These are phyloP conservation scores for Diplodia mutila DNA, from an alignment of 2,329 filamentous ascomycete species.

Conservation along the genomic window DNA sequence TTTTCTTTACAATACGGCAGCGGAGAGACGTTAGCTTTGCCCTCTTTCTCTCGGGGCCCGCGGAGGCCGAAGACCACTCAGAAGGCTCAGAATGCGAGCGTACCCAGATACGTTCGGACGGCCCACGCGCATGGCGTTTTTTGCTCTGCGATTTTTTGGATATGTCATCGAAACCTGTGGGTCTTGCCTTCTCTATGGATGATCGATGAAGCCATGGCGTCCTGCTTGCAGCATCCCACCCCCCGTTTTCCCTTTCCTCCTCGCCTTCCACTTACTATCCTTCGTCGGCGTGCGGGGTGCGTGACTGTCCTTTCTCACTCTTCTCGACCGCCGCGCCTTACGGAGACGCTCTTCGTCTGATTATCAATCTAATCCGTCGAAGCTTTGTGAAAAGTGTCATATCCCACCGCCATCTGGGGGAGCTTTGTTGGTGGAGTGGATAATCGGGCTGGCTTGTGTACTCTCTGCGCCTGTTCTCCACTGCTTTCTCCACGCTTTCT, in stretches of 20 bases:
- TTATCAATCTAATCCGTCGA: not conserved
- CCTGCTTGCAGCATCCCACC: not conserved
- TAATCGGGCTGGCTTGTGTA: not conserved
- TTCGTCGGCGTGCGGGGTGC: not conserved
- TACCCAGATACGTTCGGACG: constrained; percentile 2
- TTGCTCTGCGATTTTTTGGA: not conserved
- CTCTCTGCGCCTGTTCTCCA: not conserved
- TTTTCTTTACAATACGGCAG: not conserved
- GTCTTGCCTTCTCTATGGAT: not conserved
- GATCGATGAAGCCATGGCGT: not conserved
- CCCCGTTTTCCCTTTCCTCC: not conserved
- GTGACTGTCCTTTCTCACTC: not conserved
- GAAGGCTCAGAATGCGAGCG: not conserved
- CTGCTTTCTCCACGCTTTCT: not conserved
- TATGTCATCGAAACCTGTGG: constrained; percentile 8
- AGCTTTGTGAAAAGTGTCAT: not conserved
- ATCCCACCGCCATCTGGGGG: no score
- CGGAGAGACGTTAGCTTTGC: not conserved
- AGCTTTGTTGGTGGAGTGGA: not conserved
- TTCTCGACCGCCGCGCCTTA: not conserved
- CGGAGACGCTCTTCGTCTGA: not conserved
- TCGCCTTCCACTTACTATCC: not conserved
- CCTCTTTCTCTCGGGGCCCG: constrained; percentile 10
- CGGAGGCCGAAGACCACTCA: not conserved
- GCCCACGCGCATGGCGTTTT: not conserved